These are phyloP conservation scores for Rhytidhysteron rufulum DNA, from an alignment of 2,329 filamentous ascomycete species.

Conservation along the genomic window DNA sequence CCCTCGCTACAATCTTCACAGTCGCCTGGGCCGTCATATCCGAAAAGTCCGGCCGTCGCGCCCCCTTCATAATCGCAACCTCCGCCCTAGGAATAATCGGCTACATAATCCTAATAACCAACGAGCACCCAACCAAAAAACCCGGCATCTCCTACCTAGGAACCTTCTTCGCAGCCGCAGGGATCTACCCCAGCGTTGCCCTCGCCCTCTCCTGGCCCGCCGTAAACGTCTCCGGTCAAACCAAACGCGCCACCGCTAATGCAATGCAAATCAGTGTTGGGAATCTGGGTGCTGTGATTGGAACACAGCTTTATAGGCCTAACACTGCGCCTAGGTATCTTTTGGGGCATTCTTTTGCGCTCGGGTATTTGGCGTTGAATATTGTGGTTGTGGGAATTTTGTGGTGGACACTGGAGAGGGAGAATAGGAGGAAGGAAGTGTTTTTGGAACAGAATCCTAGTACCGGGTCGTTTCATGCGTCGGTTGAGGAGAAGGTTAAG, in stretches of 20 bases:
- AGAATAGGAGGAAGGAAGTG: constrained; percentile 28
- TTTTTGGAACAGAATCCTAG: constrained; percentile 20
- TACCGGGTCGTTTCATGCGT: constrained; percentile 26
- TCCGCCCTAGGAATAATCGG: constrained; percentile 31
- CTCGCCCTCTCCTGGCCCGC: constrained; percentile 47
- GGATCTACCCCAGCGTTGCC: constrained; percentile 38
- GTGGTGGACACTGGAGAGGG: constrained; percentile 26
- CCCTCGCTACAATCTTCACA: constrained; percentile 34
- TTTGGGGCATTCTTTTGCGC: constrained; percentile 32
- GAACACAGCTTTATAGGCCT: constrained; percentile 35
- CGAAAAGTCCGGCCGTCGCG: constrained; percentile 27
- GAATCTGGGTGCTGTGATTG: constrained; percentile 41
- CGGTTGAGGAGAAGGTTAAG: constrained; percentile 24
- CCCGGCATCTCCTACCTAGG: constrained; percentile 37
- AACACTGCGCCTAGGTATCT: constrained; percentile 31
- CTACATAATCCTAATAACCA: constrained; percentile 37
- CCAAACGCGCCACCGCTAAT: constrained; percentile 49
- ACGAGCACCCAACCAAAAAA: constrained; percentile 22
- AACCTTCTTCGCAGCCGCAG: constrained; percentile 35
- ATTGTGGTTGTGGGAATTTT: constrained; percentile 26
- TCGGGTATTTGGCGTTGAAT: constrained; percentile 31
- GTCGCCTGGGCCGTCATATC: constrained; percentile 32
- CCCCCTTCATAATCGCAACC: constrained; percentile 32
- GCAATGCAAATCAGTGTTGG: constrained; percentile 50
- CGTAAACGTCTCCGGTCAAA: constrained; percentile 52